Evolutionary conservation across 306 rosid species (phyloP).

Genomic region (Acacia melanoxylon): DNA sequence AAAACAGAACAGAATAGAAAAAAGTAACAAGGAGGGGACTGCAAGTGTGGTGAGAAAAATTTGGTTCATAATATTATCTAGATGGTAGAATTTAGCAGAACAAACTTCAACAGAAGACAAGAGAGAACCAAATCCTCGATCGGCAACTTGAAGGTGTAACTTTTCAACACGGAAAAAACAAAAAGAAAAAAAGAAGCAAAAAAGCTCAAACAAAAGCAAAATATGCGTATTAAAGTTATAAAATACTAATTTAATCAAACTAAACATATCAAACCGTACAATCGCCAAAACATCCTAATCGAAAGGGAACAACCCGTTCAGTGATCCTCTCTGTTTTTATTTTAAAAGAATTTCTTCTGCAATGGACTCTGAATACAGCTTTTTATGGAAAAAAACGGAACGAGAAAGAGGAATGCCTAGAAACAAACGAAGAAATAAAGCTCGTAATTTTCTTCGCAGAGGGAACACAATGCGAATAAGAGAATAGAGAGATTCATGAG

Average conservation of each 20-base stretch:
- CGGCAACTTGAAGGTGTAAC: neutral
- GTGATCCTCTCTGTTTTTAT: neutral
- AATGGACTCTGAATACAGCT: neutral
- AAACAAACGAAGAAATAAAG: neutral
- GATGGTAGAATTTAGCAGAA: neutral
- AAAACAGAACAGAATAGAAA: neutral
- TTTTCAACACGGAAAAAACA: neutral
- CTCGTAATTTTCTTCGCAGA: neutral
- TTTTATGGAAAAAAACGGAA: neutral
- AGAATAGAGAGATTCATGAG: neutral
- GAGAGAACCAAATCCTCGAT: conserved; percentile 14
- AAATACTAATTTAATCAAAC: neutral
- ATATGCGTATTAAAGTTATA: neutral
- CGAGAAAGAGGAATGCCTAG: neutral
- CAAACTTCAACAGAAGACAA: neutral
- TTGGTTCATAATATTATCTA: neutral
- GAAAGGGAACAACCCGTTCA: neutral
- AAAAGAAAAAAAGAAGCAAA: neutral
- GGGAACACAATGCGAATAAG: conserved; percentile 18
- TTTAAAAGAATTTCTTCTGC: neutral
- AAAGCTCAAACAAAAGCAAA: conserved; percentile 21
- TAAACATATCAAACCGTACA: neutral
- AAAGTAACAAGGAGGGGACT: neutral
- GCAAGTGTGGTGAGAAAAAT: neutral
- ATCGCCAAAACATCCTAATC: neutral